These are phyloP conservation scores for Penicillium daleae DNA, from an alignment of 495 filamentous ascomycete species.

Conservation along the genomic window DNA sequence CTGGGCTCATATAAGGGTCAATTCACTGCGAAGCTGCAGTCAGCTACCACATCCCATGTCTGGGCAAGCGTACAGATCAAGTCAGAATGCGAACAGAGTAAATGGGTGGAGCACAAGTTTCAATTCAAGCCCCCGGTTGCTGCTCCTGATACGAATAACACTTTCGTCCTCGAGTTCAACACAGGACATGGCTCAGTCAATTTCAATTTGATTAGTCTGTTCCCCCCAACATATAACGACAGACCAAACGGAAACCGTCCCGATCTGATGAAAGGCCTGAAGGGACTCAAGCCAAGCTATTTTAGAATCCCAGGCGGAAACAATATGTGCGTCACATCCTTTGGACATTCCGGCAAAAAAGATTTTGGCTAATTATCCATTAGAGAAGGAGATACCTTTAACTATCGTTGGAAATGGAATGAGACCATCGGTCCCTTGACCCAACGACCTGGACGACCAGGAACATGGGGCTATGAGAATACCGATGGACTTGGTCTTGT, in stretches of 20 bases:
- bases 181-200: background rate
- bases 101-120: background rate
- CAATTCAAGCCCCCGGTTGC: background rate
- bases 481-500: slow-evolving; percentile 59
- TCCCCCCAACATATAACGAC: slow-evolving; percentile 1
- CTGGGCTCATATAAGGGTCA: background rate
- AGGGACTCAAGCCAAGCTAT: background rate
- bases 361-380: slow-evolving; percentile 9
- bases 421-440: slow-evolving; percentile 64
- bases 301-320: slow-evolving; percentile 64
- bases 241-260: background rate
- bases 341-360: background rate
- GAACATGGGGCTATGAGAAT: slow-evolving; percentile 60
- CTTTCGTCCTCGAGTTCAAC: background rate
- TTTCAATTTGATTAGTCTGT: slow-evolving; percentile 6
- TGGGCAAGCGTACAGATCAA: background rate
- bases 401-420: slow-evolving; percentile 64
- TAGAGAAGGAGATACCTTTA: slow-evolving; percentile 52
- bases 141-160: slow-evolving; percentile 4
- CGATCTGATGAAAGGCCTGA: background rate
- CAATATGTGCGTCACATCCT: slow-evolving; percentile 43
- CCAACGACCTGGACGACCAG: slow-evolving; percentile 57
- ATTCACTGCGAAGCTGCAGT: slow-evolving; percentile 1
- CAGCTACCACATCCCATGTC: background rate
- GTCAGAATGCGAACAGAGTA: background rate